Evolutionary conservation across 2,329 filamentous ascomycete species (phyloP), one percentile per base, ranked within the genome.

Genomic region (Teratosphaeria gauchensis): DNA sequence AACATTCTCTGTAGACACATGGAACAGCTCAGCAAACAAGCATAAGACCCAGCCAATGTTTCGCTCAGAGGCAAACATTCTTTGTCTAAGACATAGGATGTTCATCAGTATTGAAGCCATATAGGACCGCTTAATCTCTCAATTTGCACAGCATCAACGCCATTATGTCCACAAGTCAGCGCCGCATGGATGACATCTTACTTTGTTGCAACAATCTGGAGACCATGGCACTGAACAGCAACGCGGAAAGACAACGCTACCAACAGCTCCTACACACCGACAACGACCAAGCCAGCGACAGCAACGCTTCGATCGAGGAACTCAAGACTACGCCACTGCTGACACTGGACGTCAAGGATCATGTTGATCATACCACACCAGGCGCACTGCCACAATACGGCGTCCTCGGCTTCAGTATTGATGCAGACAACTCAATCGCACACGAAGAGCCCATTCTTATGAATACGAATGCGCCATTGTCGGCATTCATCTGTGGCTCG

Each of bases 401-500:
- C 21, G 62, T 71, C 19, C 42, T 48, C 0, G 68, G 69, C 3
- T 65, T 63, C 42, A 54, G 66, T 38, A 53, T 67, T 16, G 63
- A 60, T 16, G 54, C 62, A 2, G 19, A 62, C 21, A 32, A 56
- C 2, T 28, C 19, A 1, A 62, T 64, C 35, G 55, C 24, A 9
- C 5, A 57, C 1, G 33, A 57, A 0, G 65, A 72, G 56, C 68
- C 69, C 0, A 62, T 82, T 1, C 75, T 80, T 30, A 65, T 80
- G 19, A 85, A 85, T 62, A 78, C 78, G 1, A 78, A 82, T 30
- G 74, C 77, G 0, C 83, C 84, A 0, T 82, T 77, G 62, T 84
- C 82, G 0, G 74, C 78, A 0, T 86, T 86, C 66, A 81, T 87
- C 21, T 87, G 84, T 60, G 84, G 84, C 1, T 80, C 80, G 1